Evolutionary conservation across 1,139 yeast species (phyloP), one percentile per base, ranked within the genome.

Genomic region (Hanseniaspora gamundiae): DNA sequence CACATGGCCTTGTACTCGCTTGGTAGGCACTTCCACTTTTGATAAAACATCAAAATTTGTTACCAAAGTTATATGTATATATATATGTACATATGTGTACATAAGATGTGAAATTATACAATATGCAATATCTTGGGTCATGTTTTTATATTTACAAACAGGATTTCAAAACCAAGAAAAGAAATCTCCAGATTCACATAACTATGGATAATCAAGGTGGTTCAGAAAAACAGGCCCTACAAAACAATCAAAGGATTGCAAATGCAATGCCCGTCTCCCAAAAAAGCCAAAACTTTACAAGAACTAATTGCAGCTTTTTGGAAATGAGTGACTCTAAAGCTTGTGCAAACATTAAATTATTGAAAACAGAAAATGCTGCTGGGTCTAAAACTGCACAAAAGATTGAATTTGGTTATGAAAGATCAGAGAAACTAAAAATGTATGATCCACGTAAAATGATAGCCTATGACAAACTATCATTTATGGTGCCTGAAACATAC

Each of bases 401-500:
- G 14, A n/a, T 11, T 30, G 17, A 16, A 30, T 8, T 14, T 13
- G 14, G 17, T 4, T 3, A 30, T 4, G 8, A n/a, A 14, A 30
- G n/a, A n/a, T 10, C 13, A 8, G 35, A n/a, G 7, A 30, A 11
- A n/a, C 17, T 14, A 2, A 30, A 30, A n/a, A 16, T n/a, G 3
- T 30, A 17, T 17, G 20, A 17, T 17, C 13, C 36, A 33, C 7
- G 6, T n/a, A 40, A 41, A 30, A 39, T 44, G 42, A 35, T 19
- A 13, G 22, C 42, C 2, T 68, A 63, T 47, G 70, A 68, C 29
- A 59, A 64, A 47, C 70, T 72, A 4, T 70, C 76, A 45, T 84
- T 87, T 59, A 76, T 76, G 35, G 68, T 85, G 39, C 81, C 80
- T 48, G 62, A 73, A 2, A 66, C 85, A 40, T 91, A 87, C 61